Conservation (phyloP, 2,329 filamentous ascomycete species). For the Cercospora zeina region DNA sequence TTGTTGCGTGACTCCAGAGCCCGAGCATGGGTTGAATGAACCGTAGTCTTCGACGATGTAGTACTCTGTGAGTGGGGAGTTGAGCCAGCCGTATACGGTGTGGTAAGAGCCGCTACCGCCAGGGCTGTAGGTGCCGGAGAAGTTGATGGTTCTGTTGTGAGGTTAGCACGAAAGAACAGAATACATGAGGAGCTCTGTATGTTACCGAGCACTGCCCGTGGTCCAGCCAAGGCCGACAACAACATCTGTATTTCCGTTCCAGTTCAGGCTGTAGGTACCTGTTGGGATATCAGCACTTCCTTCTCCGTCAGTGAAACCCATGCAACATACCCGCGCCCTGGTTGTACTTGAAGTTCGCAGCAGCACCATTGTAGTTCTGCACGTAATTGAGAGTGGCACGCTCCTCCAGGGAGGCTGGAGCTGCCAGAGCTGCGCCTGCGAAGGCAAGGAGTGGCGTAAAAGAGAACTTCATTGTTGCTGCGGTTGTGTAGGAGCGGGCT, state of each 20-base stretch:
- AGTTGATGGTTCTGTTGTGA: conserved; percentile 29
- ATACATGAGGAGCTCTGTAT: not conserved
- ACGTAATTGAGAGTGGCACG: conserved; percentile 2
- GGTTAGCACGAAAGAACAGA: not conserved
- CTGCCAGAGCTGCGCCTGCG: conserved; percentile 5
- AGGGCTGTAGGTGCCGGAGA: conserved; percentile 25
- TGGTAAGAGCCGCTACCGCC: conserved; percentile 52
- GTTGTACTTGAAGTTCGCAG: conserved; percentile 11
- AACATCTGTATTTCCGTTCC: conserved; percentile 50
- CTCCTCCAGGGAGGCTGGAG: conserved; percentile 5
- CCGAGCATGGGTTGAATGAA: conserved; percentile 45
- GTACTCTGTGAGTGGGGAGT: conserved; percentile 56
- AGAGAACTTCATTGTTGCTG: conserved; percentile 3
- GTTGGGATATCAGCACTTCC: conserved; percentile 25
- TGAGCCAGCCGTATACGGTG: conserved; percentile 59
- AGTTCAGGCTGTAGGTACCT: conserved; percentile 51
- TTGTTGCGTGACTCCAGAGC: conserved; percentile 50
- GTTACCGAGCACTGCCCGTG: conserved; percentile 19
- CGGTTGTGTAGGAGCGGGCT: too few relatives aligned
- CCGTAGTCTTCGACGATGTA: conserved; percentile 56
- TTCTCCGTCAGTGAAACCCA: not conserved
- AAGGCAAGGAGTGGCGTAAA: not conserved
- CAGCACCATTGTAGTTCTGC: conserved; percentile 6
- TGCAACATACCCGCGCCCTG: not conserved
- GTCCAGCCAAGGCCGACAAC: conserved; percentile 61